Conservation (phyloP, 164 flowering plant species). For the Nelumbo lutea region DNA sequence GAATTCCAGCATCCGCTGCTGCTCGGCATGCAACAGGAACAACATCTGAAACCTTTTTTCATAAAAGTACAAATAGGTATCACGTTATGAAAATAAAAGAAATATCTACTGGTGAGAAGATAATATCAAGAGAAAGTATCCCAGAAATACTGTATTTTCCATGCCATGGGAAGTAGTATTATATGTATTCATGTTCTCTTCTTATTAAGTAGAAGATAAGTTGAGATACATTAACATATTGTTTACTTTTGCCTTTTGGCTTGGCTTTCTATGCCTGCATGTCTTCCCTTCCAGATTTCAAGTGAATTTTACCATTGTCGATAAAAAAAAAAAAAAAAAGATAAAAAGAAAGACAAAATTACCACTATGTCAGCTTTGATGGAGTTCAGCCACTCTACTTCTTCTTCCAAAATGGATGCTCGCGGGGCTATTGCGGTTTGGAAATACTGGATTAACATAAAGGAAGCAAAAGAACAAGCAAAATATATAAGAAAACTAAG, state of each 20-base stretch:
- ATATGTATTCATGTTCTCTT: neutral
- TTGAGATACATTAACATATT: neutral
- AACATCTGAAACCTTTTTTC: conserved; percentile 82
- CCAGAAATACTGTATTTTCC: neutral
- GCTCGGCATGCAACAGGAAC: conserved; percentile 99
- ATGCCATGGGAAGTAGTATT: neutral
- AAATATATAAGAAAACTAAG: conserved; percentile 1
- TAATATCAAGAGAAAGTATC: neutral
- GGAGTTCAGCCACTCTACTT: conserved; percentile 86
- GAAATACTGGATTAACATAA: conserved; percentile 45
- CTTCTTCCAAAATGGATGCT: conserved; percentile 69
- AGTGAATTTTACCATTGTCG: too few species aligned
- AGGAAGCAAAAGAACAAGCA: neutral
- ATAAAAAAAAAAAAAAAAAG: neutral
- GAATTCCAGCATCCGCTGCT: conserved; percentile 98
- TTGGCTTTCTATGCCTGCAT: too few species aligned
- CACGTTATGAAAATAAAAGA: neutral
- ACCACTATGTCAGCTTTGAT: conserved; percentile 98
- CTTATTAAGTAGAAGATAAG: neutral
- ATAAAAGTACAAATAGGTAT: neutral
- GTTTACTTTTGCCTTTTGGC: too few species aligned
- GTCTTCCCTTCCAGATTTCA: too few species aligned
- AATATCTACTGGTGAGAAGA: neutral
- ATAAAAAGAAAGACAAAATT: conserved; percentile 11
- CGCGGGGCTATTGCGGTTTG: conserved; percentile 94